phyloP scores from a whole-genome alignment of 176 grass and related monocot genomes.

The Luzula sylvatica region DNA sequence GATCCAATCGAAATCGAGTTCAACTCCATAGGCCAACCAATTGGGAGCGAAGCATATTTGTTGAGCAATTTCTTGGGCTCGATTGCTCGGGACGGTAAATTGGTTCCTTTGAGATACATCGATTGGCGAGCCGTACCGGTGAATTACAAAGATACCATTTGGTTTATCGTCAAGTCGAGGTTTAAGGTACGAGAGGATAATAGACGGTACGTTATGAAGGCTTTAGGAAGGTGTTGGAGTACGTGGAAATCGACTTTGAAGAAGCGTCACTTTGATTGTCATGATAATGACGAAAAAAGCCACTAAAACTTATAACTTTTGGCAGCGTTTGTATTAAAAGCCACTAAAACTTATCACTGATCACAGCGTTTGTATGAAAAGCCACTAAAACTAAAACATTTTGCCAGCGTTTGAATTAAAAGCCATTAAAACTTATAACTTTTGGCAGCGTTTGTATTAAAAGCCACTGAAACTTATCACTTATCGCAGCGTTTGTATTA shows the following conservation, averaged over 20 bases:
- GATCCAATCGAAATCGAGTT: conserved; percentile 26
- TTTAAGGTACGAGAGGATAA: background rate
- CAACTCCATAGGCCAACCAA: conserved; percentile 26
- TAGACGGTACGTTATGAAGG: conserved; percentile 2
- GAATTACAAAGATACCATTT: conserved; percentile 39
- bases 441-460: no score
- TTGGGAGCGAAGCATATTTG: conserved; percentile 28
- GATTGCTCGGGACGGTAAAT: conserved; percentile 39
- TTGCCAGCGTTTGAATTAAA: no score
- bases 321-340: no score
- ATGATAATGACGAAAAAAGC: conserved; percentile 47
- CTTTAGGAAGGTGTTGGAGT: conserved; percentile 18
- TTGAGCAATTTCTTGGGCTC: conserved; percentile 28
- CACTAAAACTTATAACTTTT: no score
- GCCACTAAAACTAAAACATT: no score
- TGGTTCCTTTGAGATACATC: conserved; percentile 25
- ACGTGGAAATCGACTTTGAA: conserved; percentile 36
- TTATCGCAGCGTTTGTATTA: no score
- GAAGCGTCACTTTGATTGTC: conserved; percentile 32
- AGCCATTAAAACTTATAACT: no score
- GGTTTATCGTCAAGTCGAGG: conserved; percentile 25
- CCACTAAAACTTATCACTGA: no score
- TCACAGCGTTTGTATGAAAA: no score
- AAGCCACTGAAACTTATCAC: no score
- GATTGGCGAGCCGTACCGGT: conserved; percentile 31